phyloP scores from a whole-genome alignment of 257 asterid species.

The Euphrasia confusa region DNA sequence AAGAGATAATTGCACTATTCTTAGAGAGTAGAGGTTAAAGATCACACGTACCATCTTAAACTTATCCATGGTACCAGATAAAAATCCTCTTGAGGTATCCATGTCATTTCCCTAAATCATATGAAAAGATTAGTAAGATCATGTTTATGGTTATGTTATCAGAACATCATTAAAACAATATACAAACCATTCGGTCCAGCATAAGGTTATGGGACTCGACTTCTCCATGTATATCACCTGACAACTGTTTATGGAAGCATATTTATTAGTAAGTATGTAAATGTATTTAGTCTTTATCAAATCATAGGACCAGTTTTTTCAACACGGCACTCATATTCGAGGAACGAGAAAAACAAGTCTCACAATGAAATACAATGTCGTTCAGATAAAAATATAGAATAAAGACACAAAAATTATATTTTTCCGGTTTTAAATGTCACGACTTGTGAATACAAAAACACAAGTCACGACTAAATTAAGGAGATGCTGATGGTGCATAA shows the following conservation, averaged over 20 bases:
- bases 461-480: too few relatives aligned
- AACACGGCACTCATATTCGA: too few relatives aligned
- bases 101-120: conserved; percentile 73
- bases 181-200: conserved; percentile 90
- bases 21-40: background rate
- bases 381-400: too few relatives aligned
- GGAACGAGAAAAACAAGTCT: too few relatives aligned
- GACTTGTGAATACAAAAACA: too few relatives aligned
- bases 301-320: background rate
- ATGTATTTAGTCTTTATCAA: background rate
- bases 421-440: too few relatives aligned
- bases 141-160: background rate
- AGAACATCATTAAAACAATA: conserved; percentile 11
- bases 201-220: conserved; percentile 74
- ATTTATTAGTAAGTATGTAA: conserved; percentile 13
- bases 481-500: conserved; percentile 18
- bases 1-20: background rate
- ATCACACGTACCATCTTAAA: conserved; percentile 65
- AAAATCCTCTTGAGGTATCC: conserved; percentile 92
- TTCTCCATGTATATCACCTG: conserved; percentile 93
- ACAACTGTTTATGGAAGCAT: conserved; percentile 43
- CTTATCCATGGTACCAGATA: conserved; percentile 94
- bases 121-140: conserved; percentile 5
- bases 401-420: too few relatives aligned
- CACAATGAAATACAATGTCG: too few relatives aligned